phyloP scores from a whole-genome alignment of 345 rosid genomes.

The Cardiospermum halicacabum region DNA sequence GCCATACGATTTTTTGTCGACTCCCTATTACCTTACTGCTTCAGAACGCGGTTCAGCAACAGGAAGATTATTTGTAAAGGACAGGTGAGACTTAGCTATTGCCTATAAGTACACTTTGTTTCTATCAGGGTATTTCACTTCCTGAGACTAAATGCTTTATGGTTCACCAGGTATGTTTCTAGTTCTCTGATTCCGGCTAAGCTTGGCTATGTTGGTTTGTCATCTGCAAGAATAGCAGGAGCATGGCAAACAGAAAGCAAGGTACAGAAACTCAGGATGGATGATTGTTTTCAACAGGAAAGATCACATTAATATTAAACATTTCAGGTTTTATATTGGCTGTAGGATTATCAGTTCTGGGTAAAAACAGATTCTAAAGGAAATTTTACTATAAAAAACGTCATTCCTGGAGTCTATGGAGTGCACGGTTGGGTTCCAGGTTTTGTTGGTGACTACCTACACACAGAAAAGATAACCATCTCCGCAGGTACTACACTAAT shows the following conservation, averaged over 20 bases:
- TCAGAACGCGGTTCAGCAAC: slow-evolving; percentile 26
- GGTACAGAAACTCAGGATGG: slow-evolving; percentile 3
- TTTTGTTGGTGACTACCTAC: slow-evolving; percentile 34
- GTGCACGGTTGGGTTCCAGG: slow-evolving; percentile 42
- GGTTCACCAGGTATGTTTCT: slow-evolving; percentile 25
- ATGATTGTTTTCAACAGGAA: neutral
- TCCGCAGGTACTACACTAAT: slow-evolving; percentile 21
- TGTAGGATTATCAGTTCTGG: slow-evolving; percentile 39
- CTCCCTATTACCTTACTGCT: slow-evolving; percentile 27
- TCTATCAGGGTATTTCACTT: neutral
- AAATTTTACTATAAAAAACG: slow-evolving; percentile 27
- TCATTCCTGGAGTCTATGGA: slow-evolving; percentile 30
- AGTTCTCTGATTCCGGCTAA: slow-evolving; percentile 32
- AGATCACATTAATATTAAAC: neutral
- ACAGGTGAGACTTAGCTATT: slow-evolving; percentile 13
- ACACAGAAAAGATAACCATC: slow-evolving; percentile 14
- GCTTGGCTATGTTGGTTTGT: slow-evolving; percentile 28
- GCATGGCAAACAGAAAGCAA: slow-evolving; percentile 41
- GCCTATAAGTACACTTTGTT: neutral
- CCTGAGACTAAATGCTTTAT: neutral
- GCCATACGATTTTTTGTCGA: slow-evolving; percentile 36
- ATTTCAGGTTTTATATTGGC: neutral
- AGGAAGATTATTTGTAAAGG: slow-evolving; percentile 30
- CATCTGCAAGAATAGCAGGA: slow-evolving; percentile 27
- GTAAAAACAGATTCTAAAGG: slow-evolving; percentile 34